Evolutionary conservation across 2,329 filamentous ascomycete species (phyloP).

Genomic region (Pyrenophora seminiperda): DNA sequence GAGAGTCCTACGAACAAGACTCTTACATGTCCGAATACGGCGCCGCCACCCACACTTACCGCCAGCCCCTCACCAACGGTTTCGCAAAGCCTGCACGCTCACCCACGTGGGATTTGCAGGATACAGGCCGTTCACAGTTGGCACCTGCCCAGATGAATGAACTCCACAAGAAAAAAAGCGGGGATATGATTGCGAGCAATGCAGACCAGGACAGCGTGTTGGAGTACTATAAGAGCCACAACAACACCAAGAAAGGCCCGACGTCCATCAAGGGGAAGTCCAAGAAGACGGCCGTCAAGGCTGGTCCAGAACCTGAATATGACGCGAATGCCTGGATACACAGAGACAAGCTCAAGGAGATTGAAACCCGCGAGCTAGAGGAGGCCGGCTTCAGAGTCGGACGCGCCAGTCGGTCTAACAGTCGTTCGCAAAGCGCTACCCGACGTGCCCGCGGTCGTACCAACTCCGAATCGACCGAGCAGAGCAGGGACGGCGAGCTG

Average conservation of each 20-base stretch:
- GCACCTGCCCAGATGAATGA: slow-evolving; percentile 44
- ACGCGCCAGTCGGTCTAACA: slow-evolving; percentile 48
- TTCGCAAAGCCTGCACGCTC: slow-evolving; percentile 36
- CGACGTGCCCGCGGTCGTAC: slow-evolving; percentile 37
- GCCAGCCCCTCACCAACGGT: slow-evolving; percentile 46
- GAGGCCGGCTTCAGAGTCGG: slow-evolving; percentile 72
- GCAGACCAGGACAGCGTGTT: slow-evolving; percentile 55
- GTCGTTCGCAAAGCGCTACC: slow-evolving; percentile 42
- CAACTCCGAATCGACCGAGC: slow-evolving; percentile 39
- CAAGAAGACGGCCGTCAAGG: slow-evolving; percentile 37
- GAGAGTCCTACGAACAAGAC: slow-evolving; percentile 37
- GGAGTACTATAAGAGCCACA: slow-evolving; percentile 50
- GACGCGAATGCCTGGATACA: slow-evolving; percentile 83
- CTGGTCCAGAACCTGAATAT: slow-evolving; percentile 31
- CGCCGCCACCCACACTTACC: slow-evolving; percentile 32
- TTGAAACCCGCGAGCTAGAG: slow-evolving; percentile 80
- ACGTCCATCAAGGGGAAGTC: slow-evolving; percentile 25
- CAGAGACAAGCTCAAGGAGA: slow-evolving; percentile 79
- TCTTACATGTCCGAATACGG: slow-evolving; percentile 46
- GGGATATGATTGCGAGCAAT: slow-evolving; percentile 50
- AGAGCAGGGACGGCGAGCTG: slow-evolving; percentile 28
- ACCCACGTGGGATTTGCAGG: slow-evolving; percentile 40
- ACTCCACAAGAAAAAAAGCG: slow-evolving; percentile 48
- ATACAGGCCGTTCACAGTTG: slow-evolving; percentile 34
- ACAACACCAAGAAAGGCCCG: slow-evolving; percentile 24